These are phyloP conservation scores for Penicillium fuscoglaucum DNA, from an alignment of 2,329 filamentous ascomycete genomes.

Conservation along the genomic window DNA sequence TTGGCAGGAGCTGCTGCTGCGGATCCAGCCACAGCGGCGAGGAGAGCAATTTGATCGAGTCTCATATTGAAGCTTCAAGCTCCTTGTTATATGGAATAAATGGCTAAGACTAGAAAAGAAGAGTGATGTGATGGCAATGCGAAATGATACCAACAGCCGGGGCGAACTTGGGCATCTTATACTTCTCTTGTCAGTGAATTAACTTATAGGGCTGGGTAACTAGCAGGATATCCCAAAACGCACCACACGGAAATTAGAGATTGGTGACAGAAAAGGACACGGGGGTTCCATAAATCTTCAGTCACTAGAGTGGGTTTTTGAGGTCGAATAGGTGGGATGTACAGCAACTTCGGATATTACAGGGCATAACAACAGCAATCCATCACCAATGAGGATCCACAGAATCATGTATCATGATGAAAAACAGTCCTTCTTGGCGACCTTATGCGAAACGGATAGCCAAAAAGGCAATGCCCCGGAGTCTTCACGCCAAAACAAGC, in stretches of 20 bases:
- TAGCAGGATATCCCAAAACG: background rate
- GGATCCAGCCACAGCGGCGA: conserved; percentile 28
- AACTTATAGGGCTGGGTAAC: background rate
- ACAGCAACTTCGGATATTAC: conserved; percentile 2
- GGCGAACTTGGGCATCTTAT: background rate
- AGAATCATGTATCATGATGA: background rate
- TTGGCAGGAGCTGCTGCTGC: conserved; percentile 27
- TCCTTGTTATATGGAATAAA: background rate
- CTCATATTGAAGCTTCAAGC: conserved; percentile 22
- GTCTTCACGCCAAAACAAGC: background rate
- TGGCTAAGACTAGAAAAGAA: background rate
- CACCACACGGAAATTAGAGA: background rate
- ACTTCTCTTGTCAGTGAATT: background rate
- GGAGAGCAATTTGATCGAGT: conserved; percentile 20
- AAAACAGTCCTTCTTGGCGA: conserved; percentile 3
- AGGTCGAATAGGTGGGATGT: background rate
- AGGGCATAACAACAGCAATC: background rate
- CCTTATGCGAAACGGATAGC: conserved; percentile 11
- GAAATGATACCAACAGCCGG: background rate
- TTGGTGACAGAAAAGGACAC: conserved; percentile 19
- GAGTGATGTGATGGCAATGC: background rate
- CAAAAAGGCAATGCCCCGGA: background rate
- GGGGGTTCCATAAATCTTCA: conserved; percentile 10
- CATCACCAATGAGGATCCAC: background rate
- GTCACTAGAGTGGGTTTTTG: background rate